Conservation (phyloP, 176 grass and related monocot genomes). For the Oryza meridionalis region DNA sequence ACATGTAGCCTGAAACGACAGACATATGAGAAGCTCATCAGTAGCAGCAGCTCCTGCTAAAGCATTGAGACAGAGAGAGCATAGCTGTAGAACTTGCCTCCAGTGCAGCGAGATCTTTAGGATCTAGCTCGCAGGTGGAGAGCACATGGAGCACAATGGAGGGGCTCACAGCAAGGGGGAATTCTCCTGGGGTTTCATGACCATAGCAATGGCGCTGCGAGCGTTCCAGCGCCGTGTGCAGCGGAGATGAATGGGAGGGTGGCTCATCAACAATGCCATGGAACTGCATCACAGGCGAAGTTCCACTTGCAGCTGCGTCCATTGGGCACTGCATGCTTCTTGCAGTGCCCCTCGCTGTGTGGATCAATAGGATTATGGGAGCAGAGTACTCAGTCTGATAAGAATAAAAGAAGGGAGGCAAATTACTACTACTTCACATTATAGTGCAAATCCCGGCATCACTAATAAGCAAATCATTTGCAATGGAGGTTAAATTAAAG, state of each 20-base stretch:
- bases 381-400: slow-evolving; percentile 20
- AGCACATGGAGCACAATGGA: slow-evolving; percentile 63
- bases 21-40: slow-evolving; percentile 23
- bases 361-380: not conserved
- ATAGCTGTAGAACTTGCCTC: slow-evolving; percentile 57
- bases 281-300: slow-evolving; percentile 26
- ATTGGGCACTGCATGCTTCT: slow-evolving; percentile 39
- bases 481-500: not conserved
- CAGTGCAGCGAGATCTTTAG: slow-evolving; percentile 63
- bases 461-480: not conserved
- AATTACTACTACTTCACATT: not conserved
- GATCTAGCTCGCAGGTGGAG: slow-evolving; percentile 50
- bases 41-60: not conserved
- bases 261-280: slow-evolving; percentile 31
- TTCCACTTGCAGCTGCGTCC: slow-evolving; percentile 40
- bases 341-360: slow-evolving; percentile 15
- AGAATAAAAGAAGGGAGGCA: slow-evolving; percentile 10
- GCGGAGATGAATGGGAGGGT: slow-evolving; percentile 21
- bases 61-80: not conserved
- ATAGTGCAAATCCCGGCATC: not conserved
- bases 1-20: slow-evolving; percentile 54
- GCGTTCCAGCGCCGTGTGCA: slow-evolving; percentile 12
- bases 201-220: slow-evolving; percentile 39
- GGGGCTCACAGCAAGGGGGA: slow-evolving; percentile 47
- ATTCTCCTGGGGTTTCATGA: slow-evolving; percentile 40